These are phyloP conservation scores for Adansonia gregorii DNA, from an alignment of 441 rosid genomes.

Conservation along the genomic window DNA sequence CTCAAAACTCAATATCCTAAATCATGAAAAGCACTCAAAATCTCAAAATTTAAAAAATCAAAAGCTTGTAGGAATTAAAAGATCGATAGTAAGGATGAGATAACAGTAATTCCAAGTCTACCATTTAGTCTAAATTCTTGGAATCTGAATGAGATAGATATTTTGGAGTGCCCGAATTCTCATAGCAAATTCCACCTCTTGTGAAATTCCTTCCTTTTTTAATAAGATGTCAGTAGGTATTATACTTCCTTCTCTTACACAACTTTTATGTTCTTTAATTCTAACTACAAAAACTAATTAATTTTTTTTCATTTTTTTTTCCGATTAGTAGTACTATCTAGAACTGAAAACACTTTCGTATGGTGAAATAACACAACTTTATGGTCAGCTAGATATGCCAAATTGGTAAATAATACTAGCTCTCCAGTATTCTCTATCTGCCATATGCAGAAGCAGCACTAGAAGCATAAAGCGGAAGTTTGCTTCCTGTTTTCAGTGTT, in stretches of 20 bases:
- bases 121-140: neutral
- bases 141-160: neutral
- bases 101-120: neutral
- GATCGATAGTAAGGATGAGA: neutral
- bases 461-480: neutral
- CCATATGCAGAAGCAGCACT: conserved; percentile 3
- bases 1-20: neutral
- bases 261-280: too few species aligned
- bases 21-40: neutral
- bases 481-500: neutral
- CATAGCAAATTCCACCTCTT: too few species aligned
- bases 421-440: neutral
- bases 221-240: neutral
- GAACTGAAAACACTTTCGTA: neutral
- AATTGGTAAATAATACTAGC: neutral
- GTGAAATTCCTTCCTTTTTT: neutral
- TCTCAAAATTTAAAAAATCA: neutral
- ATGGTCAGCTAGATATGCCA: neutral
- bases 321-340: too few species aligned
- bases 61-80: neutral
- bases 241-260: neutral
- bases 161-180: too few species aligned
- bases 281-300: too few species aligned
- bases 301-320: too few species aligned
- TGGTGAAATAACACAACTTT: neutral